Evolutionary conservation across 1,284 basidiomycete species (phyloP), one percentile per base, ranked within the genome.

Genomic region (Malassezia slooffiae): DNA sequence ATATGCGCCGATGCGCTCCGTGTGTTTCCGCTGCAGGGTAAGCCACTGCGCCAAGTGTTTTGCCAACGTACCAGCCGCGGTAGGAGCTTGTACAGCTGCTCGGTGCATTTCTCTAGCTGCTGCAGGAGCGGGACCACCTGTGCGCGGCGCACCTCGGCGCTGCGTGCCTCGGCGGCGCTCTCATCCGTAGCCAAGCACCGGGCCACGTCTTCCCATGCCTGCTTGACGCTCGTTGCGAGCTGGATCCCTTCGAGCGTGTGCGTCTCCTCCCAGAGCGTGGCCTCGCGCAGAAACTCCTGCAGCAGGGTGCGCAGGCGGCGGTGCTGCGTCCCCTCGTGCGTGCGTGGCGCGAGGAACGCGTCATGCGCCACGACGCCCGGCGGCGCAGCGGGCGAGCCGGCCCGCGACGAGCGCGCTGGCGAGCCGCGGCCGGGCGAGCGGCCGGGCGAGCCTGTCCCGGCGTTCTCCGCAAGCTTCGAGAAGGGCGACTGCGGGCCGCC

Each of bases 161-260:
- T 41, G 16, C 38, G 43, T 1, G 46, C 50, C 17, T 46, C 48
- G 10, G 43, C 22, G 5, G 12, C 38, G 15, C 10, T 27, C 12
- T 21, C 13, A 8, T 29, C 24, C 24, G 24, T 7, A 6, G 12
- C 7, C 24, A 26, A 6, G 24, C 24, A 7, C 24, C 24, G 24
- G 12, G 19, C 20, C 3, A 62, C 31, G 20, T 60, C 56, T n/a
- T 57, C 53, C 62, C 62, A 62, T 0, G 49, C 49, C 11, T 57
- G 52, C 28, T 50, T 39, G 4, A 54, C 50, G 29, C 57, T 47
- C 3, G 54, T 54, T 1, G 62, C 62, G 54, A 54, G 55, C 34
- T 53, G 57, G 33, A 62, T 54, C 8, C 60, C 62, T 21, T 64
- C 60, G 13, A 60, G 52, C 15, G 52, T 62, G 17, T 59, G 60